Evolutionary conservation across 352 stramenopile species (phyloP).

Genomic region (Pilasporangium apinafurcum): DNA sequence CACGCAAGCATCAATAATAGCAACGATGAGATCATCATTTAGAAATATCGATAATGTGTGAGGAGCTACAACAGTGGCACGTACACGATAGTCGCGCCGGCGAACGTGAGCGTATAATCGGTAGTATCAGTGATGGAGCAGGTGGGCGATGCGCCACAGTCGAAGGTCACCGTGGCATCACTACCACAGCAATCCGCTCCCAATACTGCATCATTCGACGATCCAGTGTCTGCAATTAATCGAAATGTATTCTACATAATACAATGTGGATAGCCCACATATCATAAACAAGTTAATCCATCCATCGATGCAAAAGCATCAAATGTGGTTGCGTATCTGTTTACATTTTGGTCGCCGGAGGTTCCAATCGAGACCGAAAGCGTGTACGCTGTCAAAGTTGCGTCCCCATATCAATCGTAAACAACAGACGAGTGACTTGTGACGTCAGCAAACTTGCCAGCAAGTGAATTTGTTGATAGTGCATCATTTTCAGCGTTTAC

Average conservation of each 20-base stretch:
- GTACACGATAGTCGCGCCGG: constrained; percentile 60
- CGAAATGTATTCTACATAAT: constrained; percentile 53
- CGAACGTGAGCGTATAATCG: constrained; percentile 37
- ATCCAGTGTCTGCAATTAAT: constrained; percentile 78
- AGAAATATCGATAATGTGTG: not conserved
- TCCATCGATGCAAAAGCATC: not conserved
- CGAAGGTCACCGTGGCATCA: constrained; percentile 44
- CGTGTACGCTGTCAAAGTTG: constrained; percentile 26
- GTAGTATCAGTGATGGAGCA: constrained; percentile 23
- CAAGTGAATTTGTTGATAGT: too few species aligned
- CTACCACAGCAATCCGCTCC: constrained; percentile 49
- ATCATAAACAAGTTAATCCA: not conserved
- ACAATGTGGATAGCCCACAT: not conserved
- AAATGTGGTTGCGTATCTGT: not conserved
- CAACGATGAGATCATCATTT: not conserved
- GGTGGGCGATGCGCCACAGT: constrained; percentile 56
- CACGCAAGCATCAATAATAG: constrained; percentile 6
- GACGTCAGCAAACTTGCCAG: not conserved
- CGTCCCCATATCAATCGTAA: too few species aligned
- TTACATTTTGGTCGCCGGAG: constrained; percentile 6
- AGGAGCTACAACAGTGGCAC: not conserved
- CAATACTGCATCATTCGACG: constrained; percentile 74
- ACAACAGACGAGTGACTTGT: not conserved
- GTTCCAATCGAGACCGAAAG: constrained; percentile 21
- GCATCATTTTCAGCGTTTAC: not conserved